Evolutionary conservation across 2,329 filamentous ascomycete species (phyloP).

Genomic region (Cordyceps cateniannulata): DNA sequence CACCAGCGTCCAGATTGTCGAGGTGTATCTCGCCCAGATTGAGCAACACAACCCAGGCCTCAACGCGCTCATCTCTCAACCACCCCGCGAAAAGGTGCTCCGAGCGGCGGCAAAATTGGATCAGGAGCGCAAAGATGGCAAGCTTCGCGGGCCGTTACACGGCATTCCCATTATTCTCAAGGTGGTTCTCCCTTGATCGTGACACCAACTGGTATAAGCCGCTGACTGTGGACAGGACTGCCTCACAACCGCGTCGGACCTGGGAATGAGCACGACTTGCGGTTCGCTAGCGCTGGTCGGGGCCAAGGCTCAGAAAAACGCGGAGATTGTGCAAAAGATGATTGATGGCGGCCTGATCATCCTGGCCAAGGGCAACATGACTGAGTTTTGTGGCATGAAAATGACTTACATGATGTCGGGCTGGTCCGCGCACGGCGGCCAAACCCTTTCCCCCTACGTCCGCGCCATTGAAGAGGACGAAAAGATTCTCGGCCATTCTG

Average conservation of each 20-base stretch:
- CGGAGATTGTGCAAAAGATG: conserved; percentile 14
- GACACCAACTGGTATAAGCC: background rate
- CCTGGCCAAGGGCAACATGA: conserved; percentile 18
- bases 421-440: conserved; percentile 21
- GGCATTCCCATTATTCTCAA: conserved; percentile 22
- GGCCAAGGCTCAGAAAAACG: conserved; percentile 12
- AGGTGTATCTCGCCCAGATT: conserved; percentile 13
- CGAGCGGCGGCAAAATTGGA: conserved; percentile 16
- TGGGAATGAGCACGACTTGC: conserved; percentile 19
- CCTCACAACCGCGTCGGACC: conserved; percentile 13
- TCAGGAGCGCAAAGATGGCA: conserved; percentile 17
- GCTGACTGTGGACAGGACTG: conserved; percentile 12
- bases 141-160: conserved; percentile 17
- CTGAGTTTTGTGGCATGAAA: conserved; percentile 19
- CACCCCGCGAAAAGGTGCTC: conserved; percentile 10
- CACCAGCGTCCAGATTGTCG: conserved; percentile 10
- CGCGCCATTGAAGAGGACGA: conserved; percentile 17
- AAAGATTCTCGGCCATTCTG: conserved; percentile 15
- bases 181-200: conserved; percentile 6
- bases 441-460: conserved; percentile 24
- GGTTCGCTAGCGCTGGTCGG: conserved; percentile 16
- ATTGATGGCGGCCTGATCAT: conserved; percentile 19
- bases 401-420: conserved; percentile 16
- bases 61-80: conserved; percentile 14
- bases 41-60: conserved; percentile 12